Conservation (phyloP, 192 early-diverging fungal genomes). For the Kickxella alabastrina region DNA sequence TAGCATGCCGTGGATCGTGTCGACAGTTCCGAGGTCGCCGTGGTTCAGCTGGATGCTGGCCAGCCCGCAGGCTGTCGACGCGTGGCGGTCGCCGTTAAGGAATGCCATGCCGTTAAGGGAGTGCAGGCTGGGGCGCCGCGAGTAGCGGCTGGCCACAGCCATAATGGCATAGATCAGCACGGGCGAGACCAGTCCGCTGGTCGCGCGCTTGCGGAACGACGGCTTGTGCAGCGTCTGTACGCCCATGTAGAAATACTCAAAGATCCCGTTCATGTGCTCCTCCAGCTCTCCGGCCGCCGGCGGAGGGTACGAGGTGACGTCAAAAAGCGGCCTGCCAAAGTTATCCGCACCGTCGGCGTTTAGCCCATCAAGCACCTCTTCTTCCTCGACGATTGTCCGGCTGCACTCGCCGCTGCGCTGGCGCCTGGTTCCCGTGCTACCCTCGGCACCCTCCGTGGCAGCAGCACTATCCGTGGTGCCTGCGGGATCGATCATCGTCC, state of each 20-base stretch:
- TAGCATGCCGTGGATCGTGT: conserved; percentile 45
- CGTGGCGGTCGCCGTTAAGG: conserved; percentile 49
- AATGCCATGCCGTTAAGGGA: conserved; percentile 52
- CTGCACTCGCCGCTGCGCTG: conserved; percentile 24
- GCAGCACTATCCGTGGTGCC: too few species aligned
- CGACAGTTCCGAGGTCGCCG: conserved; percentile 35
- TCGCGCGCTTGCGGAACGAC: conserved; percentile 36
- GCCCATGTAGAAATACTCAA: conserved; percentile 54
- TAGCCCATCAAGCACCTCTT: conserved; percentile 38
- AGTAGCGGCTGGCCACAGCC: conserved; percentile 51
- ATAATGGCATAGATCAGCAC: conserved; percentile 50
- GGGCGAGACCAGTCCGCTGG: conserved; percentile 30
- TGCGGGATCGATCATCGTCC: neutral
- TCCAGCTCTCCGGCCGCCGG: conserved; percentile 26
- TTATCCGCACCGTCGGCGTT: conserved; percentile 31
- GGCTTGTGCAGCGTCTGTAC: conserved; percentile 40
- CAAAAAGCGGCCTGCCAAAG: conserved; percentile 43
- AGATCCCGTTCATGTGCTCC: conserved; percentile 48
- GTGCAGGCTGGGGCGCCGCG: conserved; percentile 47
- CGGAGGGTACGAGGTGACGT: conserved; percentile 30
- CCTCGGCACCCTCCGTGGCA: too few species aligned
- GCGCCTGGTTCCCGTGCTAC: neutral
- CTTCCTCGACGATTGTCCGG: conserved; percentile 28
- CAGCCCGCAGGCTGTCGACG: conserved; percentile 39
- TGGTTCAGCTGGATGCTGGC: conserved; percentile 47